These are phyloP conservation scores for Phytophthora lateralis DNA, from an alignment of 352 stramenopile species.

Conservation along the genomic window DNA sequence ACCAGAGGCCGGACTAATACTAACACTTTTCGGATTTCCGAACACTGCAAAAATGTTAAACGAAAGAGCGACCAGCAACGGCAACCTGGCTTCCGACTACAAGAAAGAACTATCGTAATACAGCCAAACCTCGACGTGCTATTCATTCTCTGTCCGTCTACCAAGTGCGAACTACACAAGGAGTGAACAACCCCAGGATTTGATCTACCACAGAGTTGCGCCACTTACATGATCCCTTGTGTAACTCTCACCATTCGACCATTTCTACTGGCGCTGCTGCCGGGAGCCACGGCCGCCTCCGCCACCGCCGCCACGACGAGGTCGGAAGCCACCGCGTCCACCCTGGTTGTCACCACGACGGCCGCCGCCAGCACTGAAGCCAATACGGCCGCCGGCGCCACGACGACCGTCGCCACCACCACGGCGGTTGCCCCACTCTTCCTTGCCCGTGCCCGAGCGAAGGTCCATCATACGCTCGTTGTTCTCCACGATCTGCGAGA, in stretches of 20 bases:
- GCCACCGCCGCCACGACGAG: slow-evolving; percentile 44
- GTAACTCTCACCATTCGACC: slow-evolving; percentile 24
- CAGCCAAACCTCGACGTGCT: slow-evolving; percentile 32
- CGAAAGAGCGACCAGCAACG: slow-evolving; percentile 17
- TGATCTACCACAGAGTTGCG: slow-evolving; percentile 22
- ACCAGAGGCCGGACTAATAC: slow-evolving; percentile 27
- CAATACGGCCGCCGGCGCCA: slow-evolving; percentile 43
- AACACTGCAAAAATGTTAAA: slow-evolving; percentile 12
- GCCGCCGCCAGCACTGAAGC: slow-evolving; percentile 39
- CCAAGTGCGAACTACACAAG: slow-evolving; percentile 21
- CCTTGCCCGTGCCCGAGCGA: slow-evolving; percentile 66
- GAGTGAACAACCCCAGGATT: slow-evolving; percentile 13
- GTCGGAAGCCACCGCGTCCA: slow-evolving; percentile 50
- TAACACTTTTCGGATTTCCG: slow-evolving; percentile 27
- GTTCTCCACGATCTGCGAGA: slow-evolving; percentile 88
- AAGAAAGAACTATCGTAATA: slow-evolving; percentile 31
- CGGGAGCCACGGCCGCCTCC: slow-evolving; percentile 43
- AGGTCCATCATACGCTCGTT: slow-evolving; percentile 91
- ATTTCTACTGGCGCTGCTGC: slow-evolving; percentile 52
- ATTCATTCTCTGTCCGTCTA: slow-evolving; percentile 34
- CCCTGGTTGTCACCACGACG: slow-evolving; percentile 57
- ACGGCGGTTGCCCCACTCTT: slow-evolving; percentile 70
- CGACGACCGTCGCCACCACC: slow-evolving; percentile 43
- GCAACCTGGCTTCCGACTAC: slow-evolving; percentile 7
- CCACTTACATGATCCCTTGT: slow-evolving; percentile 20